Conservation (phyloP, 176 grass and related monocot genomes). For the Elymus sibiricus region DNA sequence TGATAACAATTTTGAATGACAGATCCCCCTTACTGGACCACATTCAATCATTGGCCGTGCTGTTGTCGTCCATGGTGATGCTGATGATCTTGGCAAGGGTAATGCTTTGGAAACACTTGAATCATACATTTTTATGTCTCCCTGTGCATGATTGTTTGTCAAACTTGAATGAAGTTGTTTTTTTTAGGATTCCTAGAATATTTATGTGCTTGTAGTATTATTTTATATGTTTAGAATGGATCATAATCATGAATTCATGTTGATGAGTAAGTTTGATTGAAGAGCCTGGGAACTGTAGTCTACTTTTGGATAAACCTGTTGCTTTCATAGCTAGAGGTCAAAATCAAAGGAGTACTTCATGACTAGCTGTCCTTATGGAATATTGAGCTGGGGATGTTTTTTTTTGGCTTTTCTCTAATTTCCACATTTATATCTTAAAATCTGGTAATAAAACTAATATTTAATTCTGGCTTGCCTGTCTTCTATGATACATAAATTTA, state of each 20-base stretch:
- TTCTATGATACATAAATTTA: background rate
- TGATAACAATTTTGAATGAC: background rate
- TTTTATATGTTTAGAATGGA: background rate
- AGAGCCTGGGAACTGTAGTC: background rate
- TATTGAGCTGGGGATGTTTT: background rate
- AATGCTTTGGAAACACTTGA: background rate
- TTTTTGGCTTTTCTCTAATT: background rate
- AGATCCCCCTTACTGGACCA: constrained; percentile 50
- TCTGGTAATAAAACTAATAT: background rate
- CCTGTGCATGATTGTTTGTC: background rate
- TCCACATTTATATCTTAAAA: background rate
- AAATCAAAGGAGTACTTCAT: background rate
- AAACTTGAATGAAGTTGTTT: background rate
- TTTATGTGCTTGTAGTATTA: background rate
- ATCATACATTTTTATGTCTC: background rate
- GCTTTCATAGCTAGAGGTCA: background rate
- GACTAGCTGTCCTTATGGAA: background rate
- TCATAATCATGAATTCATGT: background rate
- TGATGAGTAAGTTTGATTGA: background rate
- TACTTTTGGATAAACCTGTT: background rate
- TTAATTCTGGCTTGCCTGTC: background rate
- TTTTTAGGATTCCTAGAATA: background rate
- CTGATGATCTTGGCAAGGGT: constrained; percentile 80
- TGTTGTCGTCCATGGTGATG: constrained; percentile 66
- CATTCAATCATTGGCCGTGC: constrained; percentile 60